Base-by-base conservation (phyloP, 2,329 filamentous ascomycete species). In the Xylariaceae sp. region DNA sequence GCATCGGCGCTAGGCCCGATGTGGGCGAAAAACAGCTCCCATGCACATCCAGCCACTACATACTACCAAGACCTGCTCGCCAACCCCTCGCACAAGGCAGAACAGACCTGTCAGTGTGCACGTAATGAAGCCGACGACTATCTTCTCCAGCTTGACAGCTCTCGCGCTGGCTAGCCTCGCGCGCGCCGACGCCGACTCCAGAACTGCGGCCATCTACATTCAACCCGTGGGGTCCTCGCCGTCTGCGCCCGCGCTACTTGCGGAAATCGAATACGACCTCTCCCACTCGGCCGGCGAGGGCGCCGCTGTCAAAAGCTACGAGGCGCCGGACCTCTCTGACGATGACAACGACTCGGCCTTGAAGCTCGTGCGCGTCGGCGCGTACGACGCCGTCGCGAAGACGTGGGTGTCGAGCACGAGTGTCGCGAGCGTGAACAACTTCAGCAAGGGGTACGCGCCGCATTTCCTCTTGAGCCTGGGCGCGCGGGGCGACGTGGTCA, bases 391-490 rank as follows among this genome's bases (percentile, higher is more conserved):
- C 17, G 56, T 64, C 18, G 52, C 68, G 9, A 53, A 58, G 36
- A 46, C 51, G 32, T 83, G 79, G 79, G 60, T 64, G 24, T 74
- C 73, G 19, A 73, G 76, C 19, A 77, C 76, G 4, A 75, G 78
- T 7, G 72, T 79, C 12, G 70, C 75, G 19, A 72, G 74, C 8
- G 68, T 63, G 2, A 69, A 74, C 42, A 83, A 78, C 60, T 81
- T 84, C 50, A 64, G 62, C 48, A 81, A 81, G 63, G 80, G 80
- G 4, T 83, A 76, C 58, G 67, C 73, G 48, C 79, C 79, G 13
- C 72, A 73, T 39, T 61, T 85, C 38, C 54, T 78, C 19, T 58
- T 84, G 11, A 71, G 69, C 2, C 64, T 82, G 29, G 72, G 74
- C 48, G 44, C 69, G 16, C 13, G 30, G 16, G 44, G 69, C 7